Percentiles rank a stretch among this genome's conserved stretches.
These are phyloP conservation scores for Pichia occidentalis DNA, from an alignment of 805 yeast genomes.

Conservation along the genomic window DNA sequence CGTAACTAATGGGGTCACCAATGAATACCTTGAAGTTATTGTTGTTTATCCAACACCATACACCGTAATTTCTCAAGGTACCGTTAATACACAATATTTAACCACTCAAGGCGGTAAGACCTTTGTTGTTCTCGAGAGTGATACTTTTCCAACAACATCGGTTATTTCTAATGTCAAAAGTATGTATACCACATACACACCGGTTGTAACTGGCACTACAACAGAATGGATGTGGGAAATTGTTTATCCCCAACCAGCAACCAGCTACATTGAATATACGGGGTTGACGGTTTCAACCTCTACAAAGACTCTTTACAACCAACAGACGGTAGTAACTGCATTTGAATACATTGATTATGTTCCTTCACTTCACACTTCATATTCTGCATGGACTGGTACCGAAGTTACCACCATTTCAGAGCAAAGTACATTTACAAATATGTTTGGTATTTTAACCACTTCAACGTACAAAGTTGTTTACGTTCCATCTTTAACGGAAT, in stretches of 20 bases:
- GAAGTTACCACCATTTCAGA: background rate
- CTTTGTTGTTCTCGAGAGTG: background rate
- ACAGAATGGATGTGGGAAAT: constrained; percentile 1
- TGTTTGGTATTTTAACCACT: constrained; percentile 1
- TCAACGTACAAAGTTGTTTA: constrained; percentile 5
- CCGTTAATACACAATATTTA: background rate
- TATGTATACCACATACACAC: background rate
- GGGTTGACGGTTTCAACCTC: too few species aligned
- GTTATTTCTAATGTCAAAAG: background rate
- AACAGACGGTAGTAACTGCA: constrained; percentile 1
- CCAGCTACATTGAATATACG: background rate
- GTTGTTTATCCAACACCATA: constrained; percentile 1
- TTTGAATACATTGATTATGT: constrained; percentile 2
- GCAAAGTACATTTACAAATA: background rate
- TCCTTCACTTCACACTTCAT: constrained; percentile 5
- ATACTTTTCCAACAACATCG: background rate
- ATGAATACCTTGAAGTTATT: background rate
- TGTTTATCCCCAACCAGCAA: constrained; percentile 3
- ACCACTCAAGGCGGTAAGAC: background rate
- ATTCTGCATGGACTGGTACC: constrained; percentile 5
- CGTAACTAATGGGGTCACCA: background rate
- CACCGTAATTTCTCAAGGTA: background rate
- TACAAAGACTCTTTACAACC: too few species aligned
- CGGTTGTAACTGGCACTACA: background rate
- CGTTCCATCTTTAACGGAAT: constrained; percentile 3